Conservation (phyloP, 345 rosid species). For the Streptanthus diversifolius region DNA sequence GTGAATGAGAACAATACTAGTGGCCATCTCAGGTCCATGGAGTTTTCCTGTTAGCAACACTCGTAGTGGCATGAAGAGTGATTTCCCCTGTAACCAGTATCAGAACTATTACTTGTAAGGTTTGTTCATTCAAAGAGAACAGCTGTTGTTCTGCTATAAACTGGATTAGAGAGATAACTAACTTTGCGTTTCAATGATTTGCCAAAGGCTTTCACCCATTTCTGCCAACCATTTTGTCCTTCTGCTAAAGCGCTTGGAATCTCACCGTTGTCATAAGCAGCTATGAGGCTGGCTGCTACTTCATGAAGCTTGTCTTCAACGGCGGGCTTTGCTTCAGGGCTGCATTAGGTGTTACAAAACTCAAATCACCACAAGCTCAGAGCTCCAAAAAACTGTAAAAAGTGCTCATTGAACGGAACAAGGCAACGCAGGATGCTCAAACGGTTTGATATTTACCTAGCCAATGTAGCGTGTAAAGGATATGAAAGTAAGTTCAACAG, state of each 20-base stretch:
- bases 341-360: conserved; percentile 32
- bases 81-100: conserved; percentile 59
- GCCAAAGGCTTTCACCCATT: conserved; percentile 87
- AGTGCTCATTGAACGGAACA: background rate
- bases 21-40: conserved; percentile 89
- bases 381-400: background rate
- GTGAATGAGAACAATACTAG: conserved; percentile 56
- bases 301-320: conserved; percentile 74
- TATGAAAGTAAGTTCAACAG: conserved; percentile 75
- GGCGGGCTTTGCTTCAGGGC: conserved; percentile 62
- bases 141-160: background rate
- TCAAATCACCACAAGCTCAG: conserved; percentile 5
- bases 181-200: conserved; percentile 81
- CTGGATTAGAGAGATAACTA: conserved; percentile 17
- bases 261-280: conserved; percentile 87
- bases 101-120: conserved; percentile 6
- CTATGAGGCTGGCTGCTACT: conserved; percentile 59
- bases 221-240: conserved; percentile 82
- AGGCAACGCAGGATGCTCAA: background rate
- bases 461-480: conserved; percentile 67
- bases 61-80: conserved; percentile 88
- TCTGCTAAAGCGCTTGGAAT: conserved; percentile 61
- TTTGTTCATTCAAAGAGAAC: background rate
- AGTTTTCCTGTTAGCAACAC: conserved; percentile 82
- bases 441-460: conserved; percentile 48